These are phyloP conservation scores for Trametes sp. DNA, from an alignment of 1,284 basidiomycete species.

Conservation along the genomic window DNA sequence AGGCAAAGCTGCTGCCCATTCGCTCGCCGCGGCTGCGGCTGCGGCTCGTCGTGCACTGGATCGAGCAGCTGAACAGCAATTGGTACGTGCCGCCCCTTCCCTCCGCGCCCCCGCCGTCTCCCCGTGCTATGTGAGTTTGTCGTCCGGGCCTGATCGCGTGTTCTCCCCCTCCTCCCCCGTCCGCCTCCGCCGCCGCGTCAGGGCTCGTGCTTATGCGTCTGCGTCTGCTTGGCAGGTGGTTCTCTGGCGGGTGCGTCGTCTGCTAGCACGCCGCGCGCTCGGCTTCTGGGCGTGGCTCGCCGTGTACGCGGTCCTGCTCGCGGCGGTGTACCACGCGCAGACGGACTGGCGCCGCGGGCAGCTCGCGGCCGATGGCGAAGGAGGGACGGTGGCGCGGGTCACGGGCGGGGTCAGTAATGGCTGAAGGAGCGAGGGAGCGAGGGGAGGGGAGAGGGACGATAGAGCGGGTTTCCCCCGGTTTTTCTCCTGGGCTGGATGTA, in stretches of 20 bases:
- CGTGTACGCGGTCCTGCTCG: constrained; percentile 31
- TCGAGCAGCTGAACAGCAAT: constrained; percentile 77
- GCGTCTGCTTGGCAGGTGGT: constrained; percentile 52
- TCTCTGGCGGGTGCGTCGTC: constrained; percentile 55
- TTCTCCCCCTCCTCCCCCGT: too few species aligned
- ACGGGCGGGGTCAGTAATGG: not conserved
- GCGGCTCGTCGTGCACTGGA: constrained; percentile 91
- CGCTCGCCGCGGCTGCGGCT: constrained; percentile 81
- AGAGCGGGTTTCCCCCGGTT: not conserved
- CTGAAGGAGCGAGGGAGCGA: not conserved
- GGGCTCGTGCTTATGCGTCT: constrained; percentile 42
- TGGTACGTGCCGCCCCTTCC: constrained; percentile 61
- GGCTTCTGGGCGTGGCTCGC: constrained; percentile 25
- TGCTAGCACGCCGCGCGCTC: constrained; percentile 33
- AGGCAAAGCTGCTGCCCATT: constrained; percentile 92
- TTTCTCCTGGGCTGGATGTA: too few species aligned
- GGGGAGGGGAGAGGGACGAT: not conserved
- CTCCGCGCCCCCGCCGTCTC: constrained; percentile 7
- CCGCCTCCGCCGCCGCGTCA: constrained; percentile 30
- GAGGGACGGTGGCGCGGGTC: too few species aligned
- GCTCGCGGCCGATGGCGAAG: not conserved
- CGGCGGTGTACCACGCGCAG: constrained; percentile 31
- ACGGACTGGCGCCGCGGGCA: constrained; percentile 13
- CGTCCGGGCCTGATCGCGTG: constrained; percentile 24
- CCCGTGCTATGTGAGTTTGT: constrained; percentile 7